These are phyloP conservation scores for Lyophyllum decastes DNA, from an alignment of 768 basidiomycete genomes.

Conservation along the genomic window DNA sequence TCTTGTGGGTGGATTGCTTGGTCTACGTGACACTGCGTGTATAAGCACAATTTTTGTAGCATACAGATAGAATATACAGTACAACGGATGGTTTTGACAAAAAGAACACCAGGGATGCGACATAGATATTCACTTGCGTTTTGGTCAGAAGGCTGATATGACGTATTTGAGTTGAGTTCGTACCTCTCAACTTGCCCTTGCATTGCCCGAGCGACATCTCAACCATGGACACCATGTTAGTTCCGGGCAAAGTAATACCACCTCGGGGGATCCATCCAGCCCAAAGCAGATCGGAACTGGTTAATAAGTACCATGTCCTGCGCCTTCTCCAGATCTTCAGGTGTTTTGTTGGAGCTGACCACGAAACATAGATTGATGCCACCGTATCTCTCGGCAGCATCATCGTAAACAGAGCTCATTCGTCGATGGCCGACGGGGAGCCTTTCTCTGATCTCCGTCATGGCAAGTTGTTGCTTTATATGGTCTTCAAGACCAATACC, in stretches of 20 bases:
- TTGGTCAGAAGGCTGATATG: too few relatives aligned
- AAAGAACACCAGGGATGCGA: too few relatives aligned
- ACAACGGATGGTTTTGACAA: too few relatives aligned
- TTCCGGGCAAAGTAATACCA: too few relatives aligned
- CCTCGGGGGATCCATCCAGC: background rate
- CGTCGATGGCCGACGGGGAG: background rate
- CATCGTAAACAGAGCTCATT: background rate
- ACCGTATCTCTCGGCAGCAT: background rate
- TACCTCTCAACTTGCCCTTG: too few relatives aligned
- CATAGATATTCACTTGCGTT: too few relatives aligned
- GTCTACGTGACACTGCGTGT: too few relatives aligned
- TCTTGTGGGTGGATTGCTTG: too few relatives aligned
- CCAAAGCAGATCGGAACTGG: background rate
- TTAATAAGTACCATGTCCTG: background rate
- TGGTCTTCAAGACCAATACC: background rate
- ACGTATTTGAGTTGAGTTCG: too few relatives aligned
- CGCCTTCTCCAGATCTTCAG: background rate
- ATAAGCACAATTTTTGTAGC: too few relatives aligned
- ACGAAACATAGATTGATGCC: background rate
- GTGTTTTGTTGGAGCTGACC: background rate
- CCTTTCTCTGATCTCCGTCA: background rate
- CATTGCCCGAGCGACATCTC: too few relatives aligned
- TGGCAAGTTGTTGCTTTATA: background rate
- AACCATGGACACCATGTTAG: background rate
- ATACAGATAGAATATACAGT: too few relatives aligned